Evolutionary conservation across 2,329 filamentous ascomycete genomes (phyloP), one percentile per base, ranked within the genome.

Genomic region (Zymoseptoria passerinii): DNA sequence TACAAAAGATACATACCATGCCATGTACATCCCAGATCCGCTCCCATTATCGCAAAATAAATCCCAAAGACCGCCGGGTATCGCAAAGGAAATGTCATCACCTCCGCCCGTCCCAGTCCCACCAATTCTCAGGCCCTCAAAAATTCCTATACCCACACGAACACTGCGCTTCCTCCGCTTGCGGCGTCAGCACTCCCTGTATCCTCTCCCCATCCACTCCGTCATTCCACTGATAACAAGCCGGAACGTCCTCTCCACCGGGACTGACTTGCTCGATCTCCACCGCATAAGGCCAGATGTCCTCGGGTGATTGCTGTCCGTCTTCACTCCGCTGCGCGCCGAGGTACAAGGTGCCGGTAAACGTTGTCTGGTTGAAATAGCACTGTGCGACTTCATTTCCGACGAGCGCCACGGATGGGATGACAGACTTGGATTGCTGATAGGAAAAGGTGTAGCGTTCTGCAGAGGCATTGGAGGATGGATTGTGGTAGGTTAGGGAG

Each of bases 381-480:
- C 86, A 89, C 49, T 76, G 78, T 1, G 80, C 76, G 13, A 74
- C 70, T 60, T 77, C 78, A 52, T 74, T 67, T n/a, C 69, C 63
- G 0, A 78, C 76, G 3, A 83, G 65, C 20, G 73, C 69, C 6
- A 71, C 70, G 1, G 72, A 72, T 3, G 84, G 80, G 1, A 78
- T 76, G 16, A 85, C 80, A 0, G 74, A 75, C 66, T 83, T 84
- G 27, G 78, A 71, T 61, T 80, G 76, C 0, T 72, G 72, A 49
- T 83, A 78, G 48, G 76, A 77, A 71, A 89, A 88, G 8, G 75
- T 75, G 58, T 85, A 81, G 7, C 82, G 78, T 66, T 87, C 83
- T 8, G 76, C 75, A 18, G 61, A 62, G 13, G 63, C 58, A 29
- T 74, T 67, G 23, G 75, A 71, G 29, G 78, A 77, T 5, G 69